Percentiles rank a stretch among this genome's conserved stretches.
phyloP scores from a whole-genome alignment of 2,329 filamentous ascomycete genomes.

The Periglandula ipomoeae region DNA sequence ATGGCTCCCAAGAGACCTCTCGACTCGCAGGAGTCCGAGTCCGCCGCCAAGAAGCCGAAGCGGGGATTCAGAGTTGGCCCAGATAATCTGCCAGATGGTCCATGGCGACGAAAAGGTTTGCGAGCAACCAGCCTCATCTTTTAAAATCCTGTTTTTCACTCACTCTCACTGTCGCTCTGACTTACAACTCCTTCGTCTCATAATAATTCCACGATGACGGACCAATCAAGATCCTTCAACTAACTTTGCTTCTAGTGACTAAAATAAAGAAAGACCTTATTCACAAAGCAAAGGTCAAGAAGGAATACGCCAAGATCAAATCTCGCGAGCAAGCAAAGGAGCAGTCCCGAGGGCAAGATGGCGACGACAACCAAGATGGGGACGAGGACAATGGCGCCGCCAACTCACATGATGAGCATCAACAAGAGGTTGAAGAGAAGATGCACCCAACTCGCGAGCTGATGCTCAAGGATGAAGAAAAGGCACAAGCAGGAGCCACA shows the following conservation, averaged over 20 bases:
- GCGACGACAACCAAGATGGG: constrained; percentile 10
- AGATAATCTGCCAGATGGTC: constrained; percentile 82
- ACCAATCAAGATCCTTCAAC: too few species aligned
- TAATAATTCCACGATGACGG: too few species aligned
- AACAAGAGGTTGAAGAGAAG: constrained; percentile 14
- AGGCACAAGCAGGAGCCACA: constrained; percentile 22
- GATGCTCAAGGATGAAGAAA: constrained; percentile 30
- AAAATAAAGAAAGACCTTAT: constrained; percentile 88
- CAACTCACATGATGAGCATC: neutral
- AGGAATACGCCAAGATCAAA: constrained; percentile 84
- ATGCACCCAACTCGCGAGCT: constrained; percentile 30
- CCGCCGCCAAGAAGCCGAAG: constrained; percentile 40
- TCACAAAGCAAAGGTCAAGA: constrained; percentile 86
- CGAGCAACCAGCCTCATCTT: neutral
- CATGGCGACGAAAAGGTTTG: constrained; percentile 67
- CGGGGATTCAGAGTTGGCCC: constrained; percentile 83
- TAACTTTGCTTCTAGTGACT: constrained; percentile 51
- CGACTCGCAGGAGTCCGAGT: constrained; percentile 19
- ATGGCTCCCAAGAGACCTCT: constrained; percentile 26
- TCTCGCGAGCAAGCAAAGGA: constrained; percentile 29
- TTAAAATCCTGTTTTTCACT: neutral
- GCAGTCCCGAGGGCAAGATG: constrained; percentile 12
- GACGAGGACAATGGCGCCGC: constrained; percentile 9
- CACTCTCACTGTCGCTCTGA: neutral
- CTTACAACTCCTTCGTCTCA: too few species aligned